A percentile compares a stretch with the other conserved stretches of the same genome.
phyloP scores from a whole-genome alignment of 2,329 filamentous ascomycete genomes.

The Clonostachys rosea region DNA sequence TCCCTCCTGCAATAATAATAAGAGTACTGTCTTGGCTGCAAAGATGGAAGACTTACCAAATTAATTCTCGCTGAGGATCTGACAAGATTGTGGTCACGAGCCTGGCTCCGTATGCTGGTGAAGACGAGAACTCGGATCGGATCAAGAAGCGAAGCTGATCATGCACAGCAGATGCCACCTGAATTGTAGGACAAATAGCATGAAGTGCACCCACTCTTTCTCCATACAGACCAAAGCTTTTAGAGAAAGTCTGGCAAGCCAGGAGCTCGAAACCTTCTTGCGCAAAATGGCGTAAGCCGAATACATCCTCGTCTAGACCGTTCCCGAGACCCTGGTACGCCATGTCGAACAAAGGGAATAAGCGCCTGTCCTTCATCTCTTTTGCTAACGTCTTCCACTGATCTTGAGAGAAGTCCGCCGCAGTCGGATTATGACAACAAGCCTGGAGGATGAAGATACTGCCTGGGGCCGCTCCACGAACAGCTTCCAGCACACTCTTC shows the following conservation, averaged over 20 bases:
- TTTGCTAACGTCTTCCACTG: constrained; percentile 21
- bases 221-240: constrained; percentile 30
- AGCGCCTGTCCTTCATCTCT: not conserved
- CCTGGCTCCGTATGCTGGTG: not conserved
- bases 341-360: constrained; percentile 27
- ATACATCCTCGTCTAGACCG: constrained; percentile 24
- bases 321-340: constrained; percentile 28
- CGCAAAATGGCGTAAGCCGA: constrained; percentile 15
- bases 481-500: constrained; percentile 11
- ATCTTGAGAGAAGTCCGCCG: constrained; percentile 18
- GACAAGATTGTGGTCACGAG: not conserved
- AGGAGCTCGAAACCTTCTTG: constrained; percentile 18
- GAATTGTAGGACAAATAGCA: not conserved
- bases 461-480: constrained; percentile 12
- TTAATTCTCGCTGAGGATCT: not conserved
- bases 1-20: not conserved
- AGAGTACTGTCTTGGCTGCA: not conserved
- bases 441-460: constrained; percentile 28
- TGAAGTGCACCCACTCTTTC: constrained; percentile 20
- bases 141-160: not conserved
- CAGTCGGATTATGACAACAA: constrained; percentile 30
- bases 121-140: not conserved
- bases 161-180: not conserved
- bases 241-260: constrained; percentile 28
- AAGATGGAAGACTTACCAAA: not conserved